Base-by-base conservation (phyloP, 2,329 filamentous ascomycete species). In the Cercospora citrullina region DNA sequence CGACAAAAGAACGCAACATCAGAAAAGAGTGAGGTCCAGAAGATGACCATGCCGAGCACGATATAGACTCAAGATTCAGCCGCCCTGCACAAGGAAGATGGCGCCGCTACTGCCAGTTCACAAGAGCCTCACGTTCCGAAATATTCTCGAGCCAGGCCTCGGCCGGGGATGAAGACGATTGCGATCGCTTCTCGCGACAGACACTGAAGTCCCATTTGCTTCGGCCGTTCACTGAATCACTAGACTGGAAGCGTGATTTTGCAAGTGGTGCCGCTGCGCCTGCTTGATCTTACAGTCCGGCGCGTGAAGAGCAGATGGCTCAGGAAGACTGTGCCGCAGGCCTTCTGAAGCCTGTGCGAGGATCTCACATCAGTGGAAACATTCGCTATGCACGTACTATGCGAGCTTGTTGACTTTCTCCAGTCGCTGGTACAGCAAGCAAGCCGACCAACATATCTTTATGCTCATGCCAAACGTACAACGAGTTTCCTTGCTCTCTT, bases 111-210 rank as follows among this genome's bases (percentile, higher is more conserved):
- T 21, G 45, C 18, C 48, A 55, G 51, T 36, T 31, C 10, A 18
- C n/a, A 36, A 31, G 61, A 63, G 61, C 61, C 61, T 63, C 45
- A 63, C 28, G 48, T 57, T 63, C 61, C 61, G 61, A 63, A n/a
- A 30, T 55, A 63, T 63, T 63, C 61, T 63, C 61, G 61, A 57
- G 61, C 39, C 42, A 39, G n/a, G 30, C 61, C 61, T 57, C 28
- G 45, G 30, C n/a, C 42, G 26, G 36, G 23, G 1, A 33, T 3
- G 16, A 8, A n/a, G 30, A 33, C 55, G 26, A 58, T 14, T 21
- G 2, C 2, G 5, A 53, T 14, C 48, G 12, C 5, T 53, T 53
- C 4, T n/a, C 21, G 21, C 23, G 45, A 10, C 18, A 51, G 12
- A 23, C 9, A 51, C 12, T 51, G 8, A 12, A 23, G 8, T 23